phyloP scores from a whole-genome alignment of 768 basidiomycete genomes.

The Tremella fuciformis region DNA sequence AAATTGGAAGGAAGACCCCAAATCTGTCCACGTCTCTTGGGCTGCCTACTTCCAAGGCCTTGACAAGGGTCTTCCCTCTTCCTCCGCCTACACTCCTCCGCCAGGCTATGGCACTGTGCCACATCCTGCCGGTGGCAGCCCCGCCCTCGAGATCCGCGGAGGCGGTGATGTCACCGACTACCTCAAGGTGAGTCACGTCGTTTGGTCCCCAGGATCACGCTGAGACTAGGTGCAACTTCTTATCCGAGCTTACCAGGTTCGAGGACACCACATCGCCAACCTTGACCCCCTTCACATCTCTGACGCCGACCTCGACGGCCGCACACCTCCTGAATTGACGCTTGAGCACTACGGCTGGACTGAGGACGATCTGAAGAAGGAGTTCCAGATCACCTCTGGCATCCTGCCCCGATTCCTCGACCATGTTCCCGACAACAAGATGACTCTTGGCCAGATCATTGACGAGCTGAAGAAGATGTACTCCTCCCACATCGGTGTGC shows the following conservation, averaged over 20 bases:
- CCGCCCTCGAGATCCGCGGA: slow-evolving; percentile 62
- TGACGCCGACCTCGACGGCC: slow-evolving; percentile 76
- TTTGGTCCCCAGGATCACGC: background rate
- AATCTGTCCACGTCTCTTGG: slow-evolving; percentile 92
- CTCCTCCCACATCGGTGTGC: slow-evolving; percentile 58
- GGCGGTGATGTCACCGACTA: slow-evolving; percentile 82
- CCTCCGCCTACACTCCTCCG: slow-evolving; percentile 77
- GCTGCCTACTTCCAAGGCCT: slow-evolving; percentile 88
- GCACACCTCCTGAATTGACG: slow-evolving; percentile 82
- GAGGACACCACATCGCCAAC: slow-evolving; percentile 93
- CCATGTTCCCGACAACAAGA: slow-evolving; percentile 70
- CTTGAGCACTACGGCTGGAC: slow-evolving; percentile 93
- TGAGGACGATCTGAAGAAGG: slow-evolving; percentile 88
- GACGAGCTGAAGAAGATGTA: slow-evolving; percentile 86
- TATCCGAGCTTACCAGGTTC: slow-evolving; percentile 97
- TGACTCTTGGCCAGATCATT: slow-evolving; percentile 89
- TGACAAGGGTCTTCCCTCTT: slow-evolving; percentile 70
- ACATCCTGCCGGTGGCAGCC: slow-evolving; percentile 72
- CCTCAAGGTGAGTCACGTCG: slow-evolving; percentile 66
- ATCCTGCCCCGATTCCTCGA: slow-evolving; percentile 93
- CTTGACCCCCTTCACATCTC: slow-evolving; percentile 93
- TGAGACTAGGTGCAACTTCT: slow-evolving; percentile 81
- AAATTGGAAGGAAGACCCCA: slow-evolving; percentile 71
- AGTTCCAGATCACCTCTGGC: slow-evolving; percentile 90
- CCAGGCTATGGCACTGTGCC: slow-evolving; percentile 64